These are phyloP conservation scores for Fonsecaea nubica DNA, from an alignment of 2,329 filamentous ascomycete genomes.

Conservation along the genomic window DNA sequence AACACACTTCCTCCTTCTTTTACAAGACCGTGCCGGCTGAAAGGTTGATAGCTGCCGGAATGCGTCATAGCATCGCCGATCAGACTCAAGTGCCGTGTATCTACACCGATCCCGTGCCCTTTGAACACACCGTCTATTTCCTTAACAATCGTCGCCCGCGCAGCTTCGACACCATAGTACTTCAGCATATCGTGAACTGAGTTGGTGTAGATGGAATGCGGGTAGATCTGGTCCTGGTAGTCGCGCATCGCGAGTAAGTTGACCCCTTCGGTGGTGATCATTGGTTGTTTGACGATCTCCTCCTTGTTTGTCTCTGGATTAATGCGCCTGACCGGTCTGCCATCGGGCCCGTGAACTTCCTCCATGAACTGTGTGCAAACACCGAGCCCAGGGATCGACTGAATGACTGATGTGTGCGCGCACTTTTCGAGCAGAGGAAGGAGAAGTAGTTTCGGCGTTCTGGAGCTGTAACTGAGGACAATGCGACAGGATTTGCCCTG, in stretches of 20 bases:
- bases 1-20: slow-evolving; percentile 86
- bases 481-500: slow-evolving; percentile 78
- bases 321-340: slow-evolving; percentile 52
- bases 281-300: slow-evolving; percentile 55
- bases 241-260: slow-evolving; percentile 92
- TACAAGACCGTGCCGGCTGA: slow-evolving; percentile 84
- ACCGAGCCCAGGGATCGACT: slow-evolving; percentile 80
- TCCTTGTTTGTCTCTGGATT: slow-evolving; percentile 59
- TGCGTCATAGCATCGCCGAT: slow-evolving; percentile 99
- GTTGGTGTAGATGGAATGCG: slow-evolving; percentile 86
- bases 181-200: slow-evolving; percentile 85
- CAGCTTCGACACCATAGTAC: slow-evolving; percentile 92
- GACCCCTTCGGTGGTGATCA: slow-evolving; percentile 74
- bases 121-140: slow-evolving; percentile 87
- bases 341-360: slow-evolving; percentile 56
- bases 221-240: slow-evolving; percentile 83
- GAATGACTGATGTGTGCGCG: slow-evolving; percentile 78
- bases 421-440: slow-evolving; percentile 86
- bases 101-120: slow-evolving; percentile 89
- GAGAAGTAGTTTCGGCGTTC: slow-evolving; percentile 89
- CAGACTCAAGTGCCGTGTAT: slow-evolving; percentile 89
- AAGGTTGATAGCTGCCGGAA: slow-evolving; percentile 84
- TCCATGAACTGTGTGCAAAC: slow-evolving; percentile 73
- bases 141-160: slow-evolving; percentile 81
- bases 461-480: slow-evolving; percentile 79